A percentile compares a stretch with the other conserved stretches of the same genome.
Conservation (phyloP, 805 yeast genomes). For the Nakazawaea holstii region DNA sequence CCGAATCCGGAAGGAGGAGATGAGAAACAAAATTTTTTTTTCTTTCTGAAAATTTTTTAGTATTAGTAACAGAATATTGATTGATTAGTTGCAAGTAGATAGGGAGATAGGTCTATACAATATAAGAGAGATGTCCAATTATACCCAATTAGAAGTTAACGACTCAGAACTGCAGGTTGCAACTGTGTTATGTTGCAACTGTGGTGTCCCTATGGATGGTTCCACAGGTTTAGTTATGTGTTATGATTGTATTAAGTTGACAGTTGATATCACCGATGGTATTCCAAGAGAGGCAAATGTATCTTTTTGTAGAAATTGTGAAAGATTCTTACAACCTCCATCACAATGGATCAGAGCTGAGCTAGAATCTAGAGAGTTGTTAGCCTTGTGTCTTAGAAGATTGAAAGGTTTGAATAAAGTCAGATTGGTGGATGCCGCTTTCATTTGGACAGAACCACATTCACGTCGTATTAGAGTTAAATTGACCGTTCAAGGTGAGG, state of each 20-base stretch:
- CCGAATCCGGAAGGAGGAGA: too few species aligned
- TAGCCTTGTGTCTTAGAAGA: constrained; percentile 85
- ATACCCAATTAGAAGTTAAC: constrained; percentile 35
- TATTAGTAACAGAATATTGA: neutral
- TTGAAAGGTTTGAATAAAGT: constrained; percentile 84
- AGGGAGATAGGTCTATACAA: neutral
- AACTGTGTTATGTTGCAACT: constrained; percentile 94
- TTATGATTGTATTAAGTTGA: constrained; percentile 91
- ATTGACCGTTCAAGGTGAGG: constrained; percentile 95
- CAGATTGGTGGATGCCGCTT: constrained; percentile 86
- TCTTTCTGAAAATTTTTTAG: neutral
- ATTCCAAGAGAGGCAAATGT: constrained; percentile 91
- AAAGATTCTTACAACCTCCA: constrained; percentile 92
- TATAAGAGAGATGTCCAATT: constrained; percentile 34
- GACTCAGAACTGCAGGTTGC: constrained; percentile 44
- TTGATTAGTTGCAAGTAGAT: neutral
- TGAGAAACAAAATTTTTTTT: neutral
- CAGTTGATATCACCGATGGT: constrained; percentile 91
- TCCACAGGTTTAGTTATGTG: constrained; percentile 92
- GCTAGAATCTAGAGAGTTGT: constrained; percentile 84
- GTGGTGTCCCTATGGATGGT: constrained; percentile 98
- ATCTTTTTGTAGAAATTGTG: constrained; percentile 96
- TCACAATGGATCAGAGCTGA: constrained; percentile 88
- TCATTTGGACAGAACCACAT: constrained; percentile 99
- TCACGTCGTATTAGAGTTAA: constrained; percentile 90